phyloP scores from a whole-genome alignment of 2,329 filamentous ascomycete species.

The Fonsecaea multimorphosa region DNA sequence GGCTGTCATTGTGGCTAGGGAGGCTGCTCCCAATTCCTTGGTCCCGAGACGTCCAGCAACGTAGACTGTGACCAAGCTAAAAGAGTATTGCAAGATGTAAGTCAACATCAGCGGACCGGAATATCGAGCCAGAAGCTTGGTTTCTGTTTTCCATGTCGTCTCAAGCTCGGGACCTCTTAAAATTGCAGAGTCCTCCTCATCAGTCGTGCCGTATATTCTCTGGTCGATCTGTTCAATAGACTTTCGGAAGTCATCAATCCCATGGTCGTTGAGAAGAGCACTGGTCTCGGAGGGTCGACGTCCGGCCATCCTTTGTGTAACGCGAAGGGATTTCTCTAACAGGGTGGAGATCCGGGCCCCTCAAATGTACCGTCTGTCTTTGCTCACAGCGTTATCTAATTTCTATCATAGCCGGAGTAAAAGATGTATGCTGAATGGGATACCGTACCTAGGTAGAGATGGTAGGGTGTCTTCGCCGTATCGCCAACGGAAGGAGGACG shows the following conservation, averaged over 20 bases:
- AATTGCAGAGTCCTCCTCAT: constrained; percentile 23
- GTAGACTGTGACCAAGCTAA: constrained; percentile 73
- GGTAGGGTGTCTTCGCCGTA: neutral
- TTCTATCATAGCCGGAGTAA: constrained; percentile 5
- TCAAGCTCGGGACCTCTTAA: constrained; percentile 27
- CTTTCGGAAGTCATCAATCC: constrained; percentile 34
- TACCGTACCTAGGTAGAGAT: neutral
- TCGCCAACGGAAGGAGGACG: neutral
- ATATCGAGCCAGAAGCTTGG: constrained; percentile 35
- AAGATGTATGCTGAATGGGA: neutral
- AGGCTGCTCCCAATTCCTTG: constrained; percentile 65
- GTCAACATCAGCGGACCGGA: constrained; percentile 39
- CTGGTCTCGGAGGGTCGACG: constrained; percentile 34
- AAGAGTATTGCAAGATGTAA: constrained; percentile 48
- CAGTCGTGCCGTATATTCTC: constrained; percentile 27
- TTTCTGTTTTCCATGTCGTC: constrained; percentile 38
- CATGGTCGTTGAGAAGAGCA: constrained; percentile 36
- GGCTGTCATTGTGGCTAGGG: constrained; percentile 70
- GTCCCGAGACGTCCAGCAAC: constrained; percentile 72
- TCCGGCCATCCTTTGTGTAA: constrained; percentile 30
- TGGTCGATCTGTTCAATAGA: constrained; percentile 31
- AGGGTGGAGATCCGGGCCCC: neutral
- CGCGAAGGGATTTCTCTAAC: neutral
- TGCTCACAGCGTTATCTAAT: neutral
- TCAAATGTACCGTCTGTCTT: neutral